phyloP scores from a whole-genome alignment of 805 yeast species.

The Kodamaea sagamina region DNA sequence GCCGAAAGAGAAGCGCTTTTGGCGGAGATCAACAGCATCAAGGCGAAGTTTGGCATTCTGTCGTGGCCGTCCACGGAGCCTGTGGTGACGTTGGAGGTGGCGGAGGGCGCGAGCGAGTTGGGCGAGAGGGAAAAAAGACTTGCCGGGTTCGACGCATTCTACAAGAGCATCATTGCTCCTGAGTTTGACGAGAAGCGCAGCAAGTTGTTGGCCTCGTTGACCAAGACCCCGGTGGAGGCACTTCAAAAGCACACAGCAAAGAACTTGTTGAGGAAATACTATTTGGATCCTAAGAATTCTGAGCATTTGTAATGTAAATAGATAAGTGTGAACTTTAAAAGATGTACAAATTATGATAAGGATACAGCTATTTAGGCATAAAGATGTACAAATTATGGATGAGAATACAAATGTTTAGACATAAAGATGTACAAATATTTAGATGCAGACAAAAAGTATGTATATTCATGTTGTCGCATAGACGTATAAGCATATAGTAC shows the following conservation, averaged over 20 bases:
- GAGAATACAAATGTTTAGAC: too few relatives aligned
- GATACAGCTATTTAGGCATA: too few relatives aligned
- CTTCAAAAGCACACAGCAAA: slow-evolving; percentile 59
- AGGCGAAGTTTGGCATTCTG: slow-evolving; percentile 37
- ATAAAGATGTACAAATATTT: too few relatives aligned
- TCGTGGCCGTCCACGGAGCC: slow-evolving; percentile 47
- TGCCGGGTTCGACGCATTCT: slow-evolving; percentile 29
- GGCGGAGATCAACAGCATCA: slow-evolving; percentile 37
- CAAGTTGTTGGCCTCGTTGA: slow-evolving; percentile 30
- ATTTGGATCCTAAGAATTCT: slow-evolving; percentile 34
- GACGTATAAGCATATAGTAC: too few relatives aligned
- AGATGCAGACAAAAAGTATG: too few relatives aligned
- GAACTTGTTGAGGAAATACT: slow-evolving; percentile 70
- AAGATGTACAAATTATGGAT: too few relatives aligned
- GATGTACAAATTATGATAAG: too few relatives aligned
- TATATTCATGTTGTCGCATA: too few relatives aligned
- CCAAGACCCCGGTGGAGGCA: slow-evolving; percentile 35
- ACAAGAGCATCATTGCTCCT: slow-evolving; percentile 34
- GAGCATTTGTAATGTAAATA: slow-evolving; percentile 2
- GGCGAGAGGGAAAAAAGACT: slow-evolving; percentile 31
- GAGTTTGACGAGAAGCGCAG: slow-evolving; percentile 28
- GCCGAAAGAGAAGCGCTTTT: slow-evolving; percentile 26
- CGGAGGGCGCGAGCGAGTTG: slow-evolving; percentile 29
- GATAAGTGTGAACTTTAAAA: too few relatives aligned
- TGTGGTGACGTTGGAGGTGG: slow-evolving; percentile 35